A percentile compares a stretch with the other conserved stretches of the same genome.
phyloP scores from a whole-genome alignment of 2,329 filamentous ascomycete species.

The Curvularia verruculosa region DNA sequence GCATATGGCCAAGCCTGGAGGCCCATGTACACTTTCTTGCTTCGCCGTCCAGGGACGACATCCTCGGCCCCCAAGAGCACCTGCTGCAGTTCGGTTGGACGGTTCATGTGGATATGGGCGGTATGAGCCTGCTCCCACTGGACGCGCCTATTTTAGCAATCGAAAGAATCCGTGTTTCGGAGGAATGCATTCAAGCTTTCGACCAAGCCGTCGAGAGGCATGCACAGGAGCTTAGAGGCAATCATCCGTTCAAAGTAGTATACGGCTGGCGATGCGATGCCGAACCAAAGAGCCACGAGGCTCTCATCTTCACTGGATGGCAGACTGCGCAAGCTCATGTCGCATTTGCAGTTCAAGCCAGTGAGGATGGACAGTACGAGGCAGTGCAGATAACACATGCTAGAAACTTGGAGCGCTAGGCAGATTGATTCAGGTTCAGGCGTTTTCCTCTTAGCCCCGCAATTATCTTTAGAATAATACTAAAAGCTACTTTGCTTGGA shows the following conservation, averaged over 20 bases:
- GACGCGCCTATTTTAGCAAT: constrained; percentile 37
- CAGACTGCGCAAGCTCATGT: constrained; percentile 20
- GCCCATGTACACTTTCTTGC: constrained; percentile 38
- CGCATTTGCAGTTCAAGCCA: constrained; percentile 18
- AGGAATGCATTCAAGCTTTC: constrained; percentile 21
- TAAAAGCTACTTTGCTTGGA: neutral
- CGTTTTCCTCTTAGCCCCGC: neutral
- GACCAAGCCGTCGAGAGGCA: constrained; percentile 20
- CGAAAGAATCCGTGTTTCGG: constrained; percentile 25
- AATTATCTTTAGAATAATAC: neutral
- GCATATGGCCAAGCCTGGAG: constrained; percentile 38
- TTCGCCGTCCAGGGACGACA: constrained; percentile 32
- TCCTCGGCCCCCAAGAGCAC: constrained; percentile 39
- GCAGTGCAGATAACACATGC: constrained; percentile 22
- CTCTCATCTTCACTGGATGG: constrained; percentile 34
- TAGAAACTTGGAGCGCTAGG: constrained; percentile 28
- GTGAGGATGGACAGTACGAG: constrained; percentile 20
- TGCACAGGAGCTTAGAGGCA: constrained; percentile 22
- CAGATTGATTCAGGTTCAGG: neutral
- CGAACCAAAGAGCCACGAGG: constrained; percentile 28
- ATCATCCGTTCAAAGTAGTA: constrained; percentile 22
- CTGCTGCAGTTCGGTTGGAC: constrained; percentile 41
- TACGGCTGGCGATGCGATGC: constrained; percentile 36
- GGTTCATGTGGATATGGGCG: constrained; percentile 33
- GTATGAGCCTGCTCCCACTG: constrained; percentile 28